Base-by-base conservation (phyloP, 192 early-diverging fungal genomes). In the Radiomyces spectabilis region DNA sequence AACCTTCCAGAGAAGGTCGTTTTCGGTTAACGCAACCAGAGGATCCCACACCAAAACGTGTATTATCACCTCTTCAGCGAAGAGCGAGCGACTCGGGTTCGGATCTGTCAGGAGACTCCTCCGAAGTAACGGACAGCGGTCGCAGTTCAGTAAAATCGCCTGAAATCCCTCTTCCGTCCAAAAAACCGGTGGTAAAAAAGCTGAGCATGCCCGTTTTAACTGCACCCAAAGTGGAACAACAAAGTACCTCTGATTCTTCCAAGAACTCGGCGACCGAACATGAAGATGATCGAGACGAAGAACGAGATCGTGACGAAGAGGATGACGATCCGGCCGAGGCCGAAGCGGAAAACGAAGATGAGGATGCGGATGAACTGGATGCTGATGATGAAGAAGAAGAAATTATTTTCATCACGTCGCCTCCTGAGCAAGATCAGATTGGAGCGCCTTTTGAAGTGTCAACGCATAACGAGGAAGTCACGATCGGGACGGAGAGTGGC, bases 381-480 rank as follows among this genome's bases (percentile, higher is more conserved):
- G 42, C 34, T n/a, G 54, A 45, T 18, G 42, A 46, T n/a, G 42
- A 57, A 4, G 55, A 57, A 29, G 43, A 57, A 47, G 55, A 54
- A 12, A 54, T 57, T 15, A 57, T 57, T 21, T 57, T 57, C 30
- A 46, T 50, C 31, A 2, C 7, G 16, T 12, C 29, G 3, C 21
- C 32, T 33, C 25, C 30, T 3, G 55, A 47, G 19, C 32, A 19
- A 27, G 55, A 57, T 4, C 25, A 40, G 27, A 18, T 22, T 32
- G 26, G 47, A 13, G 51, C 27, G 31, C 47, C 57, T 10, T 37
- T 59, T n/a, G 47, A 50, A 18, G 57, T 50, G 1, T 54, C 52
- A 8, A 16, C 29, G 12, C 53, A 55, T 27, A 34, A 45, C 1
- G n/a, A 21, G 3, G 56, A 34, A 30, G 42, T 19, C 38, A 16